Base-by-base conservation (phyloP, 1,139 yeast species). In the Kodamaea plutei region DNA sequence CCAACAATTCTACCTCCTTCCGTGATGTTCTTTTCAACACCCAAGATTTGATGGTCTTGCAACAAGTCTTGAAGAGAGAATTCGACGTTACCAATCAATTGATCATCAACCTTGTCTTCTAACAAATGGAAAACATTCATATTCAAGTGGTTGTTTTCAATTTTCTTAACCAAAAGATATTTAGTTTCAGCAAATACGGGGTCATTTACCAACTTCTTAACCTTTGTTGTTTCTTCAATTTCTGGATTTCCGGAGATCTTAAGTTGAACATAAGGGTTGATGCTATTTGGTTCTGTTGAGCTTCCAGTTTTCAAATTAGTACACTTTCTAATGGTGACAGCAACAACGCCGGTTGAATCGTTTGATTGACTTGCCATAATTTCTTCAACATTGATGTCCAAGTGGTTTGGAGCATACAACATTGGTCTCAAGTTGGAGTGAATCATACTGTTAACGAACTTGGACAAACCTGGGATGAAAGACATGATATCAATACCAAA, bases 401-500 rank as follows among this genome's bases (percentile, higher is more conserved):
- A 58, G 33, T 84, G 79, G 54, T 83, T 83, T 43, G 94, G 94
- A n/a, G 88, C 87, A 54, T 83, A 82, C 41, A 83, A 58, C 79
- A 81, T 69, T 31, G 93, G 91, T 34, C 84, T 79, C 50, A 78
- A 77, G 43, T 64, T 79, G 24, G 84, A 61, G 54, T 82, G 83
- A 48, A 83, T 76, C 52, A 80, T 68, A 26, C 74, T 69, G 41
- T 79, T 81, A 33, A 84, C 88, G 48, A 82, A 77, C n/a, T 77
- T 64, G 20, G 85, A 71, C 49, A 84, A 73, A 38, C 91, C 91
- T 4, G 94, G 94, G 41, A 84, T 72, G 44, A 82, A 69, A 1
- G 89, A 78, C 93, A 84, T 84, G 41, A 84, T 74, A 61, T 84
- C 94, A 33, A 84, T 53, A 40, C 94, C 94, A 39, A 83, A 69